Base-by-base conservation (phyloP, 2,329 filamentous ascomycete species). In the Trichoderma guizhouense region DNA sequence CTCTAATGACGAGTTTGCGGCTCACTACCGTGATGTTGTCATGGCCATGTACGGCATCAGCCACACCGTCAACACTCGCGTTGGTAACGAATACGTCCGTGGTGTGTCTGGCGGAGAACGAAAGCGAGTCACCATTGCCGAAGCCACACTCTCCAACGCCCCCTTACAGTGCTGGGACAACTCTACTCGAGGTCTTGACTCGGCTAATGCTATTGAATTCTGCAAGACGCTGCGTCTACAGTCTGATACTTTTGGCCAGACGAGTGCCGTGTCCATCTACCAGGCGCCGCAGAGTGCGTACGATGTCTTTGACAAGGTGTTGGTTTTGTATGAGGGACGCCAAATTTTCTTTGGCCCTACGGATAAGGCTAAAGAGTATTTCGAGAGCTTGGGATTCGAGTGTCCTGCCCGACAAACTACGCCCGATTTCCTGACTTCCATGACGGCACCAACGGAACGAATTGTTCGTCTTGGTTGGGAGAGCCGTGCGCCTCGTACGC, bases 281-380 rank as follows among this genome's bases (percentile, higher is more conserved):
- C 6, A 91, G 77, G 89, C 89, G 1, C 60, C 66, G 12, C 68
- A 72, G 8, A 64, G 68, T 12, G 74, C 74, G 1, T 76, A 74
- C 26, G 71, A 73, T 55, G 58, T 89, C 1, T 92, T 93, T 75
- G 90, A 92, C 80, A 92, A 77, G 51, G 76, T 90, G 0, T 82
- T 91, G 2, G 83, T 93, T 0, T 84, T 93, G 1, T 90, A 92
- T 76, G 87, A 91, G 74, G 91, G 91, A 7, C 86, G 87, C 69
- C 90, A 91, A 75, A 88, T 92, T 68, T 93, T 87, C 80, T 93
- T 90, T 75, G 91, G 91, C 5, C 83, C 81, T 3, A 85, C 85
- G 0, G 83, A 84, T 6, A 81, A 86, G 5, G 91, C 90, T 1
- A 90, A 86, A 74, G 77, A 82, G 12, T 92, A 89, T 78, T 92